phyloP scores from a whole-genome alignment of 768 basidiomycete species.

The Leccinum subtestaceum region DNA sequence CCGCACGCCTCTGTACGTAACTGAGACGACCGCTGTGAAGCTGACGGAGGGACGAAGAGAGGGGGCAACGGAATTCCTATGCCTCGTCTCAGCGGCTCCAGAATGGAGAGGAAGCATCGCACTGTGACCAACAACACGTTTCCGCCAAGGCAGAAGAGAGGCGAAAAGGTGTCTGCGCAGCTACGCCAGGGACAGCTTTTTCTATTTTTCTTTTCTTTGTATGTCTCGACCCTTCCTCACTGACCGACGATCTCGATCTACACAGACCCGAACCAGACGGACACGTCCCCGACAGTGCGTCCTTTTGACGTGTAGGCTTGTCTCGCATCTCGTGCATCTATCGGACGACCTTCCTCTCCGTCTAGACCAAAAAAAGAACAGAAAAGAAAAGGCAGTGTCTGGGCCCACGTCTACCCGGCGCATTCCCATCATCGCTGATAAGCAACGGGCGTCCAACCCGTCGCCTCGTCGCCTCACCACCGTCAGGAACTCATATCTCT shows the following conservation, averaged over 20 bases:
- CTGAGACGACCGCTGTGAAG: not conserved
- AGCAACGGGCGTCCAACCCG: not conserved
- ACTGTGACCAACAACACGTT: slow-evolving; percentile 24
- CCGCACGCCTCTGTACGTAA: slow-evolving; percentile 10
- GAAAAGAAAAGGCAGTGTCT: slow-evolving; percentile 6
- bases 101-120: slow-evolving; percentile 15
- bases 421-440: slow-evolving; percentile 10
- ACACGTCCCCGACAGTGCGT: not conserved
- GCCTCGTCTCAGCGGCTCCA: slow-evolving; percentile 3
- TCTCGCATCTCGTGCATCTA: not conserved
- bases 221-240: not conserved
- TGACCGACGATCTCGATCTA: slow-evolving; percentile 7
- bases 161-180: slow-evolving; percentile 3
- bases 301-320: not conserved
- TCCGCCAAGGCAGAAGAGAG: not conserved
- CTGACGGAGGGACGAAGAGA: not conserved
- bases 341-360: not conserved
- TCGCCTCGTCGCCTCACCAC: not conserved
- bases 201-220: not conserved
- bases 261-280: slow-evolving; percentile 2
- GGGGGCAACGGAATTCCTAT: not conserved
- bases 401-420: slow-evolving; percentile 1
- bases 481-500: slow-evolving; percentile 2
- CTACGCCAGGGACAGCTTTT: not conserved
- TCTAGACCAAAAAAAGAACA: not conserved